A percentile compares a stretch with the other conserved stretches of the same genome.
These are phyloP conservation scores for Calonectria hawksworthii DNA, from an alignment of 2,329 filamentous ascomycete species.

Conservation along the genomic window DNA sequence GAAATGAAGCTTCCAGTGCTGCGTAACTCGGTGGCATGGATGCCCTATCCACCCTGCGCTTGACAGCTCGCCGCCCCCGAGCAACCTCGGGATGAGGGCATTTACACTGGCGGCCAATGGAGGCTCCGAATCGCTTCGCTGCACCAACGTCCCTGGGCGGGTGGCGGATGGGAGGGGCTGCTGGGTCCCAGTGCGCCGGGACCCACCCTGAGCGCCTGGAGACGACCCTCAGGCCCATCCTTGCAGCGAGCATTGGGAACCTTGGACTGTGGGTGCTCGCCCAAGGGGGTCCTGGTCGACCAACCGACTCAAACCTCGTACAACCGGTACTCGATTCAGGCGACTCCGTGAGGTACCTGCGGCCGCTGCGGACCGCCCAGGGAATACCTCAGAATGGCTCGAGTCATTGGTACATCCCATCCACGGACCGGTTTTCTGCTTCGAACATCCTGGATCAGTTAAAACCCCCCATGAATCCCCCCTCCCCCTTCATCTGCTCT, in stretches of 20 bases:
- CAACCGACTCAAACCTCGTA: slow-evolving; percentile 17
- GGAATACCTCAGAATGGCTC: slow-evolving; percentile 3
- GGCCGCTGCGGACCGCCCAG: neutral
- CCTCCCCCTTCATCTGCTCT: slow-evolving; percentile 41
- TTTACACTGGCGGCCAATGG: neutral
- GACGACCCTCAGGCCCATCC: slow-evolving; percentile 23
- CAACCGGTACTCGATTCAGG: slow-evolving; percentile 21
- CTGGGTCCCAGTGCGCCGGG: slow-evolving; percentile 16
- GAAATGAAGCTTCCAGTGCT: slow-evolving; percentile 6
- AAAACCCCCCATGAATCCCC: slow-evolving; percentile 41
- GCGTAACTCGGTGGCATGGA: neutral
- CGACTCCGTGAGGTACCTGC: neutral
- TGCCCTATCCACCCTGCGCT: neutral
- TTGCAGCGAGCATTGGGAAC: slow-evolving; percentile 32
- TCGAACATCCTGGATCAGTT: slow-evolving; percentile 27
- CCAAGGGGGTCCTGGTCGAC: neutral
- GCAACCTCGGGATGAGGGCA: neutral
- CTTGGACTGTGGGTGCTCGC: neutral
- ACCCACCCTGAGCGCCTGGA: slow-evolving; percentile 10
- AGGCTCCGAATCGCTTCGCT: neutral
- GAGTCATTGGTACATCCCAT: slow-evolving; percentile 10
- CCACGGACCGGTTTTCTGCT: slow-evolving; percentile 4
- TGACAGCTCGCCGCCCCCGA: neutral
- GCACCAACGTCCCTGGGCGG: neutral
- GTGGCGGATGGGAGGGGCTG: slow-evolving; percentile 5